Percentiles rank a stretch among this genome's conserved stretches.
phyloP scores from a whole-genome alignment of 2,329 filamentous ascomycete genomes.

The Paecilomyces niveus region DNA sequence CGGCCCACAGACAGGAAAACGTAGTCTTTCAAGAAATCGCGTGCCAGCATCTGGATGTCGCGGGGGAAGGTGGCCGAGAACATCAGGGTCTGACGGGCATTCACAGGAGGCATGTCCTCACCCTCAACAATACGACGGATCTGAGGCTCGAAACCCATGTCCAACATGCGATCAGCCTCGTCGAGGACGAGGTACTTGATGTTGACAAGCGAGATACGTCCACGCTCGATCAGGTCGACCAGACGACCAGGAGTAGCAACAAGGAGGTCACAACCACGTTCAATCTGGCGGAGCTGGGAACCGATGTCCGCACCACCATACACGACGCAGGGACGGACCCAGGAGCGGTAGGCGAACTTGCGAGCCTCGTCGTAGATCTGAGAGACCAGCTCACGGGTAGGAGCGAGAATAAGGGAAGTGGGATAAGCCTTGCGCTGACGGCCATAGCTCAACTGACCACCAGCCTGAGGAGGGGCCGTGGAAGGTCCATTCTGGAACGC shows the following conservation, averaged over 20 bases:
- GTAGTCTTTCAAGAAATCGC: conserved; percentile 98
- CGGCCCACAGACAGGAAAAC: conserved; percentile 97
- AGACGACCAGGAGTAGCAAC: conserved; percentile 96
- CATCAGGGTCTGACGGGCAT: conserved; percentile 94
- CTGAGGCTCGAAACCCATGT: conserved; percentile 99
- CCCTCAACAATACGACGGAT: conserved; percentile 97
- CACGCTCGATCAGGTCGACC: conserved; percentile 96
- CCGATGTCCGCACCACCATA: conserved; percentile 99
- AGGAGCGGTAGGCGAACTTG: conserved; percentile 98
- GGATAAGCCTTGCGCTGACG: conserved; percentile 97
- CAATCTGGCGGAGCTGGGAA: conserved; percentile 94
- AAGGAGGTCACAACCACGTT: conserved; percentile 92
- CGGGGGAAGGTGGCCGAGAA: conserved; percentile 99
- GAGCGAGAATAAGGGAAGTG: conserved; percentile 89
- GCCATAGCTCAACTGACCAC: conserved; percentile 62
- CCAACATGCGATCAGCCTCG: conserved; percentile 99
- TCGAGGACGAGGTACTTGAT: conserved; percentile 99
- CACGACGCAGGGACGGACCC: conserved; percentile 96
- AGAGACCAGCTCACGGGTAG: conserved; percentile 95
- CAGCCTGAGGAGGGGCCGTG: conserved; percentile 54
- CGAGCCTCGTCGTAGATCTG: conserved; percentile 97
- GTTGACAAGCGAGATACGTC: conserved; percentile 92
- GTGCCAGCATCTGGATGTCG: conserved; percentile 97
- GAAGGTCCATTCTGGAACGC: conserved; percentile 87
- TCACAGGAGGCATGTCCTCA: conserved; percentile 88